Percentiles rank a stretch among this genome's conserved stretches.
phyloP scores from a whole-genome alignment of 2,329 filamentous ascomycete species.

The Trichoderma sp. region DNA sequence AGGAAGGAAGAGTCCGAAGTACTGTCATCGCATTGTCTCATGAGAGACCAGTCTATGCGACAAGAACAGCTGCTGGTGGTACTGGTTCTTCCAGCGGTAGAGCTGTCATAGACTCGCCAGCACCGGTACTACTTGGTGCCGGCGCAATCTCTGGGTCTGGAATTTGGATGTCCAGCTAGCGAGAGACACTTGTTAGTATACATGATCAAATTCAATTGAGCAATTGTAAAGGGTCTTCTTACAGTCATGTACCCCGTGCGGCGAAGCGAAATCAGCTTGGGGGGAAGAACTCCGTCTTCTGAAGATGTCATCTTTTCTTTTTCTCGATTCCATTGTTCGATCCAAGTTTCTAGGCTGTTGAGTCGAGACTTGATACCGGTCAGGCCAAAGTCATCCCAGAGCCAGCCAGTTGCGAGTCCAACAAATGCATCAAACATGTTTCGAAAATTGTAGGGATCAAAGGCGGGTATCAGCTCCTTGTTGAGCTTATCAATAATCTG shows the following conservation, averaged over 20 bases:
- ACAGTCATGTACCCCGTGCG: slow-evolving; percentile 87
- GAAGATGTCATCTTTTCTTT: slow-evolving; percentile 60
- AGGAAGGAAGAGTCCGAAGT: neutral
- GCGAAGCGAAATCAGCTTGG: slow-evolving; percentile 77
- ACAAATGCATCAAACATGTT: slow-evolving; percentile 81
- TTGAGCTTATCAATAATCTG: slow-evolving; percentile 82
- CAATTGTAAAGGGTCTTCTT: slow-evolving; percentile 38
- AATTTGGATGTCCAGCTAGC: slow-evolving; percentile 77
- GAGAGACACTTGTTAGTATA: neutral
- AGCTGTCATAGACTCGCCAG: slow-evolving; percentile 44
- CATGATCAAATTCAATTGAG: too few relatives aligned
- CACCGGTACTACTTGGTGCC: slow-evolving; percentile 50
- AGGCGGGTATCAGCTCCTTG: slow-evolving; percentile 72
- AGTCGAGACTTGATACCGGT: slow-evolving; percentile 75
- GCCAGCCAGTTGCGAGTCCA: slow-evolving; percentile 84
- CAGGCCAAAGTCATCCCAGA: slow-evolving; percentile 89
- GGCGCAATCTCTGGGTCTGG: slow-evolving; percentile 73
- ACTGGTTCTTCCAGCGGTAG: slow-evolving; percentile 39
- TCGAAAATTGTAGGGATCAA: slow-evolving; percentile 74
- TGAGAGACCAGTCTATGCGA: slow-evolving; percentile 30
- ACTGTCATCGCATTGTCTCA: neutral
- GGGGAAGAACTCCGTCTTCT: slow-evolving; percentile 57
- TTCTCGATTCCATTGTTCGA: slow-evolving; percentile 84
- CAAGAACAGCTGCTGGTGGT: slow-evolving; percentile 33
- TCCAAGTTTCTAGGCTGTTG: slow-evolving; percentile 73